Base-by-base conservation (phyloP, 768 basidiomycete species). In the Boletellus ananas region DNA sequence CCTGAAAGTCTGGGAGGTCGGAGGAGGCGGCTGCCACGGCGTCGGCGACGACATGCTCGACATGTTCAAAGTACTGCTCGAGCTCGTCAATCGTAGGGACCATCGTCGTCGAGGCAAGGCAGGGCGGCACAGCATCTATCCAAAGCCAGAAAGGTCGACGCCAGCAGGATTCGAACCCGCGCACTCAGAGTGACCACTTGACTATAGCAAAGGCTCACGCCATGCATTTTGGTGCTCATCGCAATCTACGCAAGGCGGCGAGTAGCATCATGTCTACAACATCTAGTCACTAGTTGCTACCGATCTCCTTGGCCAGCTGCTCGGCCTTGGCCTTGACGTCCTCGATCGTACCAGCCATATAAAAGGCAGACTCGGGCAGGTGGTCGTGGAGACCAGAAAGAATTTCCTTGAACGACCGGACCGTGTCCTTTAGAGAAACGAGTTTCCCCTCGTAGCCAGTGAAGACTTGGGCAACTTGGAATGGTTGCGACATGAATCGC, bases 401-500 rank as follows among this genome's bases (percentile, higher is more conserved):
- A 65, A 99, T 98, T 76, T 96, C 93, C 82, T 87, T 94, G 87
- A 97, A 98, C 36, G 95, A 94, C 61, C 90, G 89, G 65, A 94
- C 71, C 54, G 92, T 94, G 70, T 98, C 94, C 80, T 97, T 97
- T 58, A 99, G 77, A 13, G 94, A 79, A 33, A 99, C 95, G 54
- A 98, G 90, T 71, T 88, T 90, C 68, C 95, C 96, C 79, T 96
- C 94, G 66, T 91, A 94, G 79, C 95, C 95, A 67, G 95, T 98
- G 84, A 98, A 97, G 73, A 96, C 94, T 78, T 97, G 93, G 50
- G 94, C 96, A 70, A 97, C 95, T 70, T 91, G 90, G 93, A 99
- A 99, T 57, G 96, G 96, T 77, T 99, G 94, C 60, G 94, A 97
- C 96, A 99, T 98, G 90, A 98, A 97, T 79, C 93, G 89, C 71